Conservation (phyloP, 768 basidiomycete genomes). For the Cyclocybe cylindracea region DNA sequence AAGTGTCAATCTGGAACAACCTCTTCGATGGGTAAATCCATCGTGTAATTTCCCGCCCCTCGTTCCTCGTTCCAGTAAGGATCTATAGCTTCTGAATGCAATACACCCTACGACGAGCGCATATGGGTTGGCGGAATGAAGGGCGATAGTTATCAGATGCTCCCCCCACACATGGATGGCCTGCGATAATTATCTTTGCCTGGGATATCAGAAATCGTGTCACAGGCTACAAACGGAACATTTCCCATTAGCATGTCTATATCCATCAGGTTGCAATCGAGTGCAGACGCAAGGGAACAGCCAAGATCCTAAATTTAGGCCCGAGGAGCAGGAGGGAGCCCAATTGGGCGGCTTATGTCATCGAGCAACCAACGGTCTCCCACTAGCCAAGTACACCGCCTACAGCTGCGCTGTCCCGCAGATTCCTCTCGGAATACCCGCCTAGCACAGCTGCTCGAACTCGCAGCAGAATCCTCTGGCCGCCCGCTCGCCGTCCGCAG, state of each 20-base stretch:
- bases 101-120: background rate
- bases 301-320: constrained; percentile 19
- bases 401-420: background rate
- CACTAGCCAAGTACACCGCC: background rate
- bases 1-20: background rate
- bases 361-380: background rate
- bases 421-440: too few relatives aligned
- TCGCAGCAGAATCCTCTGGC: constrained; percentile 3
- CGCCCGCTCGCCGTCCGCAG: background rate
- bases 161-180: constrained; percentile 9
- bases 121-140: background rate
- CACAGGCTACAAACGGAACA: constrained; percentile 11
- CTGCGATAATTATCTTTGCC: constrained; percentile 1
- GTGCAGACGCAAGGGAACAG: constrained; percentile 8
- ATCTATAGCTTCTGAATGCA: too few relatives aligned
- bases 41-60: background rate
- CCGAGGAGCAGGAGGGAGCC: constrained; percentile 23
- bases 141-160: constrained; percentile 6
- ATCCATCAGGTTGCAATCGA: constrained; percentile 15
- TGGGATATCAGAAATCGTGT: constrained; percentile 16
- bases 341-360: constrained; percentile 2
- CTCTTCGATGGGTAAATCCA: background rate
- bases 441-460: too few relatives aligned
- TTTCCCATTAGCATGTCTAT: constrained; percentile 7
- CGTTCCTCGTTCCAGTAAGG: too few relatives aligned